phyloP scores from a whole-genome alignment of 2,329 filamentous ascomycete genomes.

The Helotiales sp. region DNA sequence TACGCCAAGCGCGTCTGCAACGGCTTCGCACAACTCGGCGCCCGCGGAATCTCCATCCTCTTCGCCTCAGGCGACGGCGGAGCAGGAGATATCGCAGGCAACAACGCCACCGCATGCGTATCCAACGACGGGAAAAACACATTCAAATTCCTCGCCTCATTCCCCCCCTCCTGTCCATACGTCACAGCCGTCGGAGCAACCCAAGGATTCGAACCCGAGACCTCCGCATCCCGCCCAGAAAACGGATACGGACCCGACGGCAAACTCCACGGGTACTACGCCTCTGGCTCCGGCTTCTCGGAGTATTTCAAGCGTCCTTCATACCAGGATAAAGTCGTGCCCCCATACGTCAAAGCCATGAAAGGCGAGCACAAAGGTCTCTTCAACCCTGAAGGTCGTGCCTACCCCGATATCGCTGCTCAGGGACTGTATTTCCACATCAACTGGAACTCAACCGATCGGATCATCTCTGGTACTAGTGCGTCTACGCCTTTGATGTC shows the following conservation, averaged over 20 bases:
- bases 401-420: conserved; percentile 56
- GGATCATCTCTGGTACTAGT: conserved; percentile 53
- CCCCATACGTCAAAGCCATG: conserved; percentile 49
- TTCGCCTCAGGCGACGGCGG: conserved; percentile 58
- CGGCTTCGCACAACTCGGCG: conserved; percentile 57
- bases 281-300: conserved; percentile 58
- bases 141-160: conserved; percentile 57
- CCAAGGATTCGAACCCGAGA: conserved; percentile 26
- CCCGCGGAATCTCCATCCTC: conserved; percentile 57
- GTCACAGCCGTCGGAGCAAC: conserved; percentile 34
- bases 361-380: conserved; percentile 50
- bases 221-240: conserved; percentile 39
- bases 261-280: conserved; percentile 40
- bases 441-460: conserved; percentile 44
- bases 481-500: conserved; percentile 61
- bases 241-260: conserved; percentile 42
- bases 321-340: conserved; percentile 53
- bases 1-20: conserved; percentile 60
- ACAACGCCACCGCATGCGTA: conserved; percentile 49
- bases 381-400: conserved; percentile 53
- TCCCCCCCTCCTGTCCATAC: conserved; percentile 54
- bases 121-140: conserved; percentile 62
- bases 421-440: conserved; percentile 62
- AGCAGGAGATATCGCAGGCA: conserved; percentile 47
- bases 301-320: conserved; percentile 52